Evolutionary conservation across 345 rosid genomes (phyloP).

Genomic region (Alliaria petiolata): DNA sequence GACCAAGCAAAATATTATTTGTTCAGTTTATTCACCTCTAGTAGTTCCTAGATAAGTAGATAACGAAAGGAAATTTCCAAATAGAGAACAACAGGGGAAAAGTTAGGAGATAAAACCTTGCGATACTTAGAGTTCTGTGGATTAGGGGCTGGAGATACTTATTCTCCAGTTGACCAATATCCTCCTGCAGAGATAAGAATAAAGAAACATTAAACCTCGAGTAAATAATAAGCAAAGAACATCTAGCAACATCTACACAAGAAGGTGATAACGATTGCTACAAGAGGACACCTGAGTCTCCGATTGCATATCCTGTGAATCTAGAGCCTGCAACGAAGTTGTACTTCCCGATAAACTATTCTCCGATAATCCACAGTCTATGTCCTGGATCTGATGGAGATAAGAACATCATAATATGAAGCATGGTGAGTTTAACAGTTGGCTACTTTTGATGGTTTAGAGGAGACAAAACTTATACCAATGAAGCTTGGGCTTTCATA

Average conservation of each 20-base stretch:
- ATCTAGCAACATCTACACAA: neutral
- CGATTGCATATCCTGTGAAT: slow-evolving; percentile 46
- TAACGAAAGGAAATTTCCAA: neutral
- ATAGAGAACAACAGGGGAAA: neutral
- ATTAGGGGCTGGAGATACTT: slow-evolving; percentile 33
- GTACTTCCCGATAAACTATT: slow-evolving; percentile 49
- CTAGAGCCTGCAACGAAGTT: slow-evolving; percentile 45
- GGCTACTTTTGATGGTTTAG: slow-evolving; percentile 1
- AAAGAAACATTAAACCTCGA: slow-evolving; percentile 4
- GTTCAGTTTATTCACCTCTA: slow-evolving; percentile 20
- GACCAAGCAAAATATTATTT: slow-evolving; percentile 20
- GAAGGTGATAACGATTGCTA: slow-evolving; percentile 4
- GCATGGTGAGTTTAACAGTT: slow-evolving; percentile 4
- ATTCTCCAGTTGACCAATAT: slow-evolving; percentile 34
- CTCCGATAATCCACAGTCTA: slow-evolving; percentile 56
- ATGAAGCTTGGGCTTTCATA: slow-evolving; percentile 96
- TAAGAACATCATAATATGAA: slow-evolving; percentile 8
- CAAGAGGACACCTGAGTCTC: slow-evolving; percentile 35
- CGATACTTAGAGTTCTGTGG: slow-evolving; percentile 37
- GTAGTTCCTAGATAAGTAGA: slow-evolving; percentile 1
- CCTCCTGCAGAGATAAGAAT: slow-evolving; percentile 49
- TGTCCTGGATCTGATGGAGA: slow-evolving; percentile 73
- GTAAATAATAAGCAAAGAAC: neutral
- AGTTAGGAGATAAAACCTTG: slow-evolving; percentile 40
- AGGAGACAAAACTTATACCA: slow-evolving; percentile 49